These are phyloP conservation scores for Aspergillus conjunctus DNA, from an alignment of 495 filamentous ascomycete species.

Conservation along the genomic window DNA sequence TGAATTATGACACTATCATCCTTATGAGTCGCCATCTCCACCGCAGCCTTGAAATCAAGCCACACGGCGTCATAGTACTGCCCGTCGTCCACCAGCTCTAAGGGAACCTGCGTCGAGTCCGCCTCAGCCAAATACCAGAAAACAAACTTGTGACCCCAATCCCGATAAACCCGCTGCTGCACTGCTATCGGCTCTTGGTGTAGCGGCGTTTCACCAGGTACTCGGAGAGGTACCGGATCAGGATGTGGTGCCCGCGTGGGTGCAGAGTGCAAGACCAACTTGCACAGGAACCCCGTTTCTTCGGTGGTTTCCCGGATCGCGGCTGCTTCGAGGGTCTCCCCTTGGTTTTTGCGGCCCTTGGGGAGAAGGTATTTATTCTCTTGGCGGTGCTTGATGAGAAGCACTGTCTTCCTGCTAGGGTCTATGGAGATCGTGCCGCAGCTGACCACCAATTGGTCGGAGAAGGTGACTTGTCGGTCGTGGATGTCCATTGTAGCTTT, in stretches of 20 bases:
- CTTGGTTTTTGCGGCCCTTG: slow-evolving; percentile 2
- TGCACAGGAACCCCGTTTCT: neutral
- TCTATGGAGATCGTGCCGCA: slow-evolving; percentile 3
- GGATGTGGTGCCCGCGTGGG: neutral
- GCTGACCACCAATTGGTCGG: neutral
- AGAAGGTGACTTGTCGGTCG: slow-evolving; percentile 3
- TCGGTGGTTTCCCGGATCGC: slow-evolving; percentile 3
- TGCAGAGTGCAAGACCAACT: neutral
- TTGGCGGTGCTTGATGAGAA: neutral
- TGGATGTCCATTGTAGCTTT: neutral
- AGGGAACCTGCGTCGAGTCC: slow-evolving; percentile 3
- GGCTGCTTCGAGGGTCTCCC: neutral
- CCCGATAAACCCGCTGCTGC: neutral
- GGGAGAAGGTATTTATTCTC: neutral
- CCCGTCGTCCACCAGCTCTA: neutral
- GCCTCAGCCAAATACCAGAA: neutral
- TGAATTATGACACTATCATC: neutral
- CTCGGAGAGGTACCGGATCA: neutral
- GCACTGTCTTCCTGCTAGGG: neutral
- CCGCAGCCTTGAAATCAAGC: neutral
- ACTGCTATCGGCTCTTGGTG: neutral
- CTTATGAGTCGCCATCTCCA: neutral
- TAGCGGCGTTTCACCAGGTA: neutral
- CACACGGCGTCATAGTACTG: neutral
- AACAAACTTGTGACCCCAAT: neutral